Conservation (phyloP, 2,329 filamentous ascomycete genomes). For the Pseudocercospora pini-densiflorae region DNA sequence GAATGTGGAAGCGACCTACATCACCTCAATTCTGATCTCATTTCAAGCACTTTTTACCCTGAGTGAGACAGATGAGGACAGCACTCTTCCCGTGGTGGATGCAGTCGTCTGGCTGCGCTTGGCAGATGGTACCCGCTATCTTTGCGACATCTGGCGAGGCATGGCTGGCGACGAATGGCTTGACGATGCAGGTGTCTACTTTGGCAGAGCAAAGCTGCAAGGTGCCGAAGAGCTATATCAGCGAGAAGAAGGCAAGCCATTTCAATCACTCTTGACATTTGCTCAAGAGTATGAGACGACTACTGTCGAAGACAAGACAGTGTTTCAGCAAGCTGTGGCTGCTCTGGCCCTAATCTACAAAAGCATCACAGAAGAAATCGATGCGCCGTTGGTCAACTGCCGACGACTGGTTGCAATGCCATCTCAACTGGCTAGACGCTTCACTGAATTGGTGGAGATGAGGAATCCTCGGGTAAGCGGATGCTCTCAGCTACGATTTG, state of each 20-base stretch:
- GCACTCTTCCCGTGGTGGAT: constrained; percentile 27
- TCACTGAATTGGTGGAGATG: constrained; percentile 31
- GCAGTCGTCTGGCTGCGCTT: constrained; percentile 32
- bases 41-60: constrained; percentile 33
- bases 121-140: constrained; percentile 29
- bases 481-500: not conserved
- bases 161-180: constrained; percentile 25
- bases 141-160: constrained; percentile 24
- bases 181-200: constrained; percentile 25
- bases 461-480: constrained; percentile 25
- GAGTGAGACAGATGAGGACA: constrained; percentile 26
- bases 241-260: constrained; percentile 30
- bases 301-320: constrained; percentile 24
- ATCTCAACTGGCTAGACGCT: constrained; percentile 30
- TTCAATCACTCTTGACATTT: constrained; percentile 29
- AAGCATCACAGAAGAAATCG: constrained; percentile 25
- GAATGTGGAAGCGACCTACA: constrained; percentile 31
- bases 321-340: constrained; percentile 28
- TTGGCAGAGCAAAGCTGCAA: constrained; percentile 27
- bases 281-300: constrained; percentile 30
- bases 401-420: constrained; percentile 34
- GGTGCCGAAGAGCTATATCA: constrained; percentile 30
- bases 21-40: constrained; percentile 30
- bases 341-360: constrained; percentile 34
- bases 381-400: constrained; percentile 28